These are phyloP conservation scores for Cyclotella cryptica DNA, from an alignment of 108 stramenopile genomes.

Conservation along the genomic window DNA sequence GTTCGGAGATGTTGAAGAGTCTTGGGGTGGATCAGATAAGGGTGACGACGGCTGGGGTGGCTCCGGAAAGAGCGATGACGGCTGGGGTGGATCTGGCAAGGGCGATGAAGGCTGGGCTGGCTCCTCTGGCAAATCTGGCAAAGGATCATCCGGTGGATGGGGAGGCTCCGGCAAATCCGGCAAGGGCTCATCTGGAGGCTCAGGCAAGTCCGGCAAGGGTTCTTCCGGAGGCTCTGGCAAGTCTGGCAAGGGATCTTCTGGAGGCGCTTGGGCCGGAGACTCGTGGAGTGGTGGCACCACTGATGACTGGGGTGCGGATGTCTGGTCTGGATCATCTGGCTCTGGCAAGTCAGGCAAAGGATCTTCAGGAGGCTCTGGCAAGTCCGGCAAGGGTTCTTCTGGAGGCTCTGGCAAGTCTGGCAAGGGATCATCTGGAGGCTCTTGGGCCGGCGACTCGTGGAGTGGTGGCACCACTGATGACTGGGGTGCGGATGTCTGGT, in stretches of 20 bases:
- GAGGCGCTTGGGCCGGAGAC: neutral
- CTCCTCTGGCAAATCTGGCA: neutral
- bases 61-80: neutral
- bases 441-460: neutral
- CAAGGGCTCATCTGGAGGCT: neutral
- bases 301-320: neutral
- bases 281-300: neutral
- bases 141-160: neutral
- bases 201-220: too few species aligned
- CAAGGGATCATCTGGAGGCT: neutral
- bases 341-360: too few species aligned
- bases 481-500: neutral
- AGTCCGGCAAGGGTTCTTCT: too few species aligned
- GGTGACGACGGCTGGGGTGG: conserved; percentile 1
- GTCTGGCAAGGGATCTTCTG: too few species aligned
- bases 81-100: too few species aligned
- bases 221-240: neutral
- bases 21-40: too few species aligned
- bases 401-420: conserved; percentile 3
- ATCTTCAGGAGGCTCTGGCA: neutral
- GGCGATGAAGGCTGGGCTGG: too few species aligned
- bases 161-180: neutral
- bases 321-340: too few species aligned
- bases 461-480: neutral
- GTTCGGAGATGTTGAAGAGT: too few species aligned